Conservation (phyloP, 106 monocot genomes). For the Xerophyta viscosa region DNA sequence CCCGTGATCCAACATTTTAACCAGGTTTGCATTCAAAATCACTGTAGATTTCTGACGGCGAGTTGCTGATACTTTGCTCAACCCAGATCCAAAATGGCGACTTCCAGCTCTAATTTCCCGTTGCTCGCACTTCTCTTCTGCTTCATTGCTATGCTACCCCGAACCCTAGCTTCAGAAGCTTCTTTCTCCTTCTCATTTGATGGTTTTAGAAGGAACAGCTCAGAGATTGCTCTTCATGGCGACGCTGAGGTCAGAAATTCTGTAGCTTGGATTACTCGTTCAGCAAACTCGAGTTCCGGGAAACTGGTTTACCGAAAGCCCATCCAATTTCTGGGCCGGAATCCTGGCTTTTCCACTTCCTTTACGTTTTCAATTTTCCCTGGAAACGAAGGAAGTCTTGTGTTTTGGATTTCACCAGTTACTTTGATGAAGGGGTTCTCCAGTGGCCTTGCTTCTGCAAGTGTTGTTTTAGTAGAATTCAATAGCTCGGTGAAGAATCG, state of each 20-base stretch:
- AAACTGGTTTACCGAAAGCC: slow-evolving; percentile 26
- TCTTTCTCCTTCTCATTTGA: slow-evolving; percentile 51
- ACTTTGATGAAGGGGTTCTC: background rate
- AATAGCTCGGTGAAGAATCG: slow-evolving; percentile 9
- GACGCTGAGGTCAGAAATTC: slow-evolving; percentile 30
- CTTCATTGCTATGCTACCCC: too few species aligned
- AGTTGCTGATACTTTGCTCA: too few species aligned
- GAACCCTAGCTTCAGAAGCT: slow-evolving; percentile 3
- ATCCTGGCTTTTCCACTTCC: slow-evolving; percentile 60
- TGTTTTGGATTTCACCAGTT: slow-evolving; percentile 47
- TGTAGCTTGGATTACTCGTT: slow-evolving; percentile 20
- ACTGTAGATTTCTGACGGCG: too few species aligned
- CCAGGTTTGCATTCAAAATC: too few species aligned
- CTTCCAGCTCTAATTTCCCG: too few species aligned
- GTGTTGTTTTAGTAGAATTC: slow-evolving; percentile 39
- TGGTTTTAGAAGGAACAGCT: slow-evolving; percentile 18
- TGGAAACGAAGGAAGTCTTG: slow-evolving; percentile 6
- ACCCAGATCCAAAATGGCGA: too few species aligned
- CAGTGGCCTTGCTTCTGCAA: slow-evolving; percentile 14
- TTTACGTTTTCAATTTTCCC: slow-evolving; percentile 56
- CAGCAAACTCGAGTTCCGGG: slow-evolving; percentile 12
- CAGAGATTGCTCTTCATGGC: slow-evolving; percentile 39
- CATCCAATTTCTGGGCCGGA: slow-evolving; percentile 31
- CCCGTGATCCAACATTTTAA: too few species aligned
- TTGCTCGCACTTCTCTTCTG: too few species aligned